A percentile compares a stretch with the other conserved stretches of the same genome.
phyloP scores from a whole-genome alignment of 2,329 filamentous ascomycete species.

The Paraphoma chrysanthemicola region DNA sequence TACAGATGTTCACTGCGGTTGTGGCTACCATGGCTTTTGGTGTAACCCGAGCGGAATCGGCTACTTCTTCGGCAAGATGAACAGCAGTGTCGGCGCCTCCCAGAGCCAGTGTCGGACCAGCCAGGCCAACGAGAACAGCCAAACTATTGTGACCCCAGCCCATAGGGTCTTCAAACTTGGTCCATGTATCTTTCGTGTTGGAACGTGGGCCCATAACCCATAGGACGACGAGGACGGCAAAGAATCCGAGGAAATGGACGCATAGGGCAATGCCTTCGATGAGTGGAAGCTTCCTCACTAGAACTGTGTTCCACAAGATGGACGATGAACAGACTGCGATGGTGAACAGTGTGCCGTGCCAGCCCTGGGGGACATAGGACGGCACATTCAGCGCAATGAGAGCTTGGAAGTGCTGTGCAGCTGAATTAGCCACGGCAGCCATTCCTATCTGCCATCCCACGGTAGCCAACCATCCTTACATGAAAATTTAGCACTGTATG shows the following conservation, averaged over 20 bases:
- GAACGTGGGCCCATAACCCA: constrained; percentile 39
- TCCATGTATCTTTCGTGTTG: constrained; percentile 50
- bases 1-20: constrained; percentile 38
- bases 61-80: constrained; percentile 41
- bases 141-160: constrained; percentile 50
- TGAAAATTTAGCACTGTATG: not conserved
- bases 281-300: not conserved
- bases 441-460: constrained; percentile 46
- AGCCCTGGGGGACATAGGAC: constrained; percentile 46
- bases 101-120: constrained; percentile 38
- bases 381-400: constrained; percentile 45
- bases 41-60: constrained; percentile 25
- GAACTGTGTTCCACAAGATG: constrained; percentile 24
- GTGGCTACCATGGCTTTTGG: constrained; percentile 48
- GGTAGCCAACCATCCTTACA: constrained; percentile 21
- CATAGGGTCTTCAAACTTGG: constrained; percentile 53
- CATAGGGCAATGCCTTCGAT: not conserved
- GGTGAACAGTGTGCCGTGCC: constrained; percentile 58
- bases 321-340: constrained; percentile 45
- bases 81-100: constrained; percentile 41
- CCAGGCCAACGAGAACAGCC: constrained; percentile 50
- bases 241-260: not conserved
- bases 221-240: constrained; percentile 51
- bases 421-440: constrained; percentile 31
- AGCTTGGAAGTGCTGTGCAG: constrained; percentile 29